Percentiles rank a stretch among this genome's conserved stretches.
These are phyloP conservation scores for Candida orba DNA, from an alignment of 805 yeast species.

Conservation along the genomic window DNA sequence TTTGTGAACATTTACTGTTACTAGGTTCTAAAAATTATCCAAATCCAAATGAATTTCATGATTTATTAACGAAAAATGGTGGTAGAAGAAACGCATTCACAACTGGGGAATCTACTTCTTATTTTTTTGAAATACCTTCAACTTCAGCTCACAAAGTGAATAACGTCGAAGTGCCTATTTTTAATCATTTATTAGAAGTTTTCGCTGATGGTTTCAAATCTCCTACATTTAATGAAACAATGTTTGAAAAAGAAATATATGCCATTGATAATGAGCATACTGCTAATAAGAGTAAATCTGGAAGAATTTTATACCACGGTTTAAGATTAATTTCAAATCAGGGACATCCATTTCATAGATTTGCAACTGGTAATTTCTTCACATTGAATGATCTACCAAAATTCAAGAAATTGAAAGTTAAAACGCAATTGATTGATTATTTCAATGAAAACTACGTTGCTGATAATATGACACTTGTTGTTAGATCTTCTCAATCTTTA, in stretches of 20 bases:
- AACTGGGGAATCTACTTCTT: slow-evolving; percentile 58
- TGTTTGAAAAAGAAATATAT: slow-evolving; percentile 43
- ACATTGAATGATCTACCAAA: slow-evolving; percentile 37
- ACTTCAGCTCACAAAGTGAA: slow-evolving; percentile 21
- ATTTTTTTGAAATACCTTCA: slow-evolving; percentile 54
- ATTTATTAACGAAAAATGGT: slow-evolving; percentile 36
- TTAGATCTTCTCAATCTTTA: slow-evolving; percentile 61
- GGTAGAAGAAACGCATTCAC: slow-evolving; percentile 66
- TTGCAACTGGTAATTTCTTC: slow-evolving; percentile 56
- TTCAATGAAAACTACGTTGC: slow-evolving; percentile 37
- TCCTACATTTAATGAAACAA: slow-evolving; percentile 41
- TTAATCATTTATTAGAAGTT: slow-evolving; percentile 38
- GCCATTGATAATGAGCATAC: slow-evolving; percentile 64
- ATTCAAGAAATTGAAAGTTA: slow-evolving; percentile 29
- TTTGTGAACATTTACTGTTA: slow-evolving; percentile 71
- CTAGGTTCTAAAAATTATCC: slow-evolving; percentile 53
- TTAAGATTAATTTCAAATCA: slow-evolving; percentile 40
- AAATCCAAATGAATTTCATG: slow-evolving; percentile 37
- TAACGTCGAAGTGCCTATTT: slow-evolving; percentile 25
- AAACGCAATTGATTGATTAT: slow-evolving; percentile 30
- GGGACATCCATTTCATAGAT: slow-evolving; percentile 49
- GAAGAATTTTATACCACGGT: slow-evolving; percentile 53
- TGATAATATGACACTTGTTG: slow-evolving; percentile 47
- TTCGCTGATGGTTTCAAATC: slow-evolving; percentile 44
- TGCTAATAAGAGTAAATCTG: slow-evolving; percentile 37